phyloP scores from a whole-genome alignment of 192 early-diverging fungal genomes.

The Spizellomyces sp. region DNA sequence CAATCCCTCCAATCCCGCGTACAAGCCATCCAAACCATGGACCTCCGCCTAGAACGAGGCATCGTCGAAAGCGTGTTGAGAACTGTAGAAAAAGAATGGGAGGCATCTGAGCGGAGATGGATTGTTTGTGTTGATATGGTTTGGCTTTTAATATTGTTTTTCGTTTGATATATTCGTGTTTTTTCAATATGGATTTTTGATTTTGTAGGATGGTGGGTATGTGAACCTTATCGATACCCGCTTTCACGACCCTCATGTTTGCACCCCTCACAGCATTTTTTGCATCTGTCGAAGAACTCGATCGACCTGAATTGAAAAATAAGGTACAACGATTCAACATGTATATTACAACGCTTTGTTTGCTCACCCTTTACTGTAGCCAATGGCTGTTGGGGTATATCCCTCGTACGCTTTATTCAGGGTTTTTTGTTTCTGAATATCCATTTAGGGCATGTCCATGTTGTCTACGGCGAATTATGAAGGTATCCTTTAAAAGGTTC shows the following conservation, averaged over 20 bases:
- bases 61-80: conserved; percentile 44
- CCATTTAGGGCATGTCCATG: conserved; percentile 38
- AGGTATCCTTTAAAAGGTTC: conserved; percentile 29
- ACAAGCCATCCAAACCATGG: conserved; percentile 34
- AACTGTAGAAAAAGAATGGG: conserved; percentile 43
- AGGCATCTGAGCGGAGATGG: conserved; percentile 36
- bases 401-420: conserved; percentile 2
- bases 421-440: conserved; percentile 6
- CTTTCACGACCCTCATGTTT: too few species aligned
- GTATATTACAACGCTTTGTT: conserved; percentile 1
- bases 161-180: too few species aligned
- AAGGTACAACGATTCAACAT: conserved; percentile 11
- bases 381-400: conserved; percentile 64
- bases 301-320: conserved; percentile 58
- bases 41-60: conserved; percentile 38
- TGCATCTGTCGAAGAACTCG: conserved; percentile 70
- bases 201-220: too few species aligned
- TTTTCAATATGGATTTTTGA: too few species aligned
- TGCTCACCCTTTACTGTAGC: conserved; percentile 20
- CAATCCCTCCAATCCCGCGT: conserved; percentile 41
- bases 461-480: conserved; percentile 69
- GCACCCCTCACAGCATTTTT: conserved; percentile 70
- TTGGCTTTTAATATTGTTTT: conserved; percentile 11
- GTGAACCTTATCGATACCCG: too few species aligned
- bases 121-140: conserved; percentile 74